These are phyloP conservation scores for Auricularia auricula-judae DNA, from an alignment of 768 basidiomycete genomes.

Conservation along the genomic window DNA sequence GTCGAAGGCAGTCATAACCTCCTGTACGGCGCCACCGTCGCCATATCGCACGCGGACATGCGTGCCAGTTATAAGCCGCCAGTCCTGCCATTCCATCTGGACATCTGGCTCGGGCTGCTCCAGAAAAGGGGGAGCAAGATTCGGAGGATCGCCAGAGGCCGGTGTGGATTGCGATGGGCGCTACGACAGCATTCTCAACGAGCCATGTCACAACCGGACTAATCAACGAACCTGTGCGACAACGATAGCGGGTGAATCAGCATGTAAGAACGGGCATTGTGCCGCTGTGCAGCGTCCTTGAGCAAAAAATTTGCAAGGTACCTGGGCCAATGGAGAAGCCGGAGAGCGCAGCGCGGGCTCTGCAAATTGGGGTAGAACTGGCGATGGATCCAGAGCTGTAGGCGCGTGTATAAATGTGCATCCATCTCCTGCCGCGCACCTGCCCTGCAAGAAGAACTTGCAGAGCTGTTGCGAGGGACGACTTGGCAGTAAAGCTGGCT, in stretches of 20 bases:
- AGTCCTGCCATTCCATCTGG: not conserved
- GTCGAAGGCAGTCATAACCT: constrained; percentile 58
- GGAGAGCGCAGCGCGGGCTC: constrained; percentile 26
- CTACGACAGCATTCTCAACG: not conserved
- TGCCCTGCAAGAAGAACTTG: constrained; percentile 4
- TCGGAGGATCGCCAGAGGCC: not conserved
- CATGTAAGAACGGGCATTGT: constrained; percentile 18
- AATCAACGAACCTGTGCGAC: not conserved
- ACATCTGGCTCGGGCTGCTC: not conserved
- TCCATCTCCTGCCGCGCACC: constrained; percentile 3
- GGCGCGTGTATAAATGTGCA: constrained; percentile 11
- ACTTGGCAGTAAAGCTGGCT: not conserved
- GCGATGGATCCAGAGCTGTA: not conserved
- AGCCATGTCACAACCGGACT: not conserved
- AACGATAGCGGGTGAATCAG: not conserved
- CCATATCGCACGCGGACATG: constrained; percentile 33
- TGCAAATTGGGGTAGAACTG: too few species aligned
- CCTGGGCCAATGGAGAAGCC: constrained; percentile 1
- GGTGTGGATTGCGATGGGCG: not conserved
- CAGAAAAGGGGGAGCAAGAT: not conserved
- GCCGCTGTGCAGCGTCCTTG: constrained; percentile 9
- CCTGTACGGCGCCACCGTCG: constrained; percentile 47
- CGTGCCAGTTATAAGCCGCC: not conserved
- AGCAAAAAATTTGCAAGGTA: not conserved
- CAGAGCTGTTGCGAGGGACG: constrained; percentile 2